Conservation (phyloP, 768 basidiomycete species). For the Tulasnella calospora region DNA sequence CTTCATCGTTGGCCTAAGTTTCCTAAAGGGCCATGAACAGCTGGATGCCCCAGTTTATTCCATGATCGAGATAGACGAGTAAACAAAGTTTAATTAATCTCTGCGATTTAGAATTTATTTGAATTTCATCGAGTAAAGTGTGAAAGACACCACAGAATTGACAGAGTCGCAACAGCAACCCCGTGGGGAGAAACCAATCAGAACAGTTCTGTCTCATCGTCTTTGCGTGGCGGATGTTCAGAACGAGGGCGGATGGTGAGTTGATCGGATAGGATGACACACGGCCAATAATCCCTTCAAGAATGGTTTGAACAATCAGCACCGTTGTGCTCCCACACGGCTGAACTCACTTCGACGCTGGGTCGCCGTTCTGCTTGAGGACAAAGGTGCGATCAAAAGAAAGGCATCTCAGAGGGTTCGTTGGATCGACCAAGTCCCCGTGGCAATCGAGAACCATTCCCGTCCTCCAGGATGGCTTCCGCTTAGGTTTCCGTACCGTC, state of each 20-base stretch:
- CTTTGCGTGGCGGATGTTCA: conserved; percentile 8
- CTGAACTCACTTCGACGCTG: conserved; percentile 18
- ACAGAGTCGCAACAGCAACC: not conserved
- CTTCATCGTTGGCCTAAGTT: conserved; percentile 81
- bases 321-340: not conserved
- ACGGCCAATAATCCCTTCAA: conserved; percentile 17
- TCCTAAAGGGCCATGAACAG: conserved; percentile 68
- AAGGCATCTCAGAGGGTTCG: not conserved
- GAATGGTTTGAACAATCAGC: not conserved
- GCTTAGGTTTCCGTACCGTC: not conserved
- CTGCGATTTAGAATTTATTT: not conserved
- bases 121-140: not conserved
- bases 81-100: not conserved
- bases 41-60: conserved; percentile 87
- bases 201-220: conserved; percentile 10
- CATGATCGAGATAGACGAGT: conserved; percentile 58
- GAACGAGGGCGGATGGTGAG: conserved; percentile 17
- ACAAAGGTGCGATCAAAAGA: conserved; percentile 25
- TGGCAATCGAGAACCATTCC: conserved; percentile 22
- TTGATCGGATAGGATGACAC: conserved; percentile 19
- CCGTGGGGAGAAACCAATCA: not conserved
- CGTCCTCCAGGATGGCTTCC: not conserved
- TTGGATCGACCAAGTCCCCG: conserved; percentile 16
- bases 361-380: not conserved
- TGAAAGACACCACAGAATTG: not conserved